These are phyloP conservation scores for Orbilia oligospora DNA, from an alignment of 2,329 filamentous ascomycete genomes.

Conservation along the genomic window DNA sequence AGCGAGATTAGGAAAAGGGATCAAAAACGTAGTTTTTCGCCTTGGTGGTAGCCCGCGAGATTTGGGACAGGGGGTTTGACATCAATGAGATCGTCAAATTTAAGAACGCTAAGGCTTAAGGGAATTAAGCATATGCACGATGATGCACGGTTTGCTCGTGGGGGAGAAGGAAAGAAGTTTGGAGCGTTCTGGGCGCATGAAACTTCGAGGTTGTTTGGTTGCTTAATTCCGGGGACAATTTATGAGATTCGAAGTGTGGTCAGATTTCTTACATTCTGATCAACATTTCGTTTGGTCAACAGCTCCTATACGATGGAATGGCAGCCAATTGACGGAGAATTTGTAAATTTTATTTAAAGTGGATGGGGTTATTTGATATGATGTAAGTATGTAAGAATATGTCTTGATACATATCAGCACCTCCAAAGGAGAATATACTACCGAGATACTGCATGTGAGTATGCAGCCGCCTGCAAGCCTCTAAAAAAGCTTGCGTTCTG, in stretches of 20 bases:
- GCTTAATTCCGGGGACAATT: background rate
- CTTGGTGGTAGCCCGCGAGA: conserved; percentile 6
- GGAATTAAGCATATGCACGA: conserved; percentile 16
- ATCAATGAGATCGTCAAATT: background rate
- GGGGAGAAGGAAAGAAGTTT: background rate
- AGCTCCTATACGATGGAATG: background rate
- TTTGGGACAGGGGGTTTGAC: conserved; percentile 10
- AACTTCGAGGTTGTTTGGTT: too few relatives aligned
- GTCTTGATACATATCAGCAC: too few relatives aligned
- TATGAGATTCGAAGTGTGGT: background rate
- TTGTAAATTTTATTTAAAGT: background rate
- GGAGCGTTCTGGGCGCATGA: conserved; percentile 5
- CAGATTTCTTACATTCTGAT: too few relatives aligned
- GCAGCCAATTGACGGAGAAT: conserved; percentile 12
- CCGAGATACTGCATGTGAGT: background rate
- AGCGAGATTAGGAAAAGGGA: conserved; percentile 12
- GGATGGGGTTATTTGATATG: background rate
- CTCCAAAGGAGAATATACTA: conserved; percentile 2
- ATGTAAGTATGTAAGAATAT: too few relatives aligned
- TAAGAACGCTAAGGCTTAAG: conserved; percentile 12
- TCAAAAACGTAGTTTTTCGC: conserved; percentile 9
- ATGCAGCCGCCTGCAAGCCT: conserved; percentile 7
- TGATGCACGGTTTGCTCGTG: conserved; percentile 20
- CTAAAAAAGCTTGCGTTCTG: background rate
- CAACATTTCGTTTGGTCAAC: too few relatives aligned